Evolutionary conservation across 2,329 filamentous ascomycete species (phyloP).

Genomic region (Paradendryphiella salina): DNA sequence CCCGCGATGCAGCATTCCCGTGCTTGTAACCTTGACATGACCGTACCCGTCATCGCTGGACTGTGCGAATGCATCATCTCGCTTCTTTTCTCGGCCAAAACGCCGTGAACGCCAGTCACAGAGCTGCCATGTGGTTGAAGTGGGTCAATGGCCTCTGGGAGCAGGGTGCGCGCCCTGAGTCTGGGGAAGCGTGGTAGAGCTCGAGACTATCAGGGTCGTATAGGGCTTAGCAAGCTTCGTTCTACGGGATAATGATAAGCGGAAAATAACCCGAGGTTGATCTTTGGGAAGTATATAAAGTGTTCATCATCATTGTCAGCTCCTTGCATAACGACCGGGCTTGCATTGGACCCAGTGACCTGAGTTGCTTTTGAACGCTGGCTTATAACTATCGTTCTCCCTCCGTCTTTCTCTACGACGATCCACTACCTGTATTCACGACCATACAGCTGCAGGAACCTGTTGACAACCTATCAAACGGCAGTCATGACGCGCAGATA

Average conservation of each 20-base stretch:
- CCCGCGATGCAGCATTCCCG: constrained; percentile 9
- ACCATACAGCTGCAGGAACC: neutral
- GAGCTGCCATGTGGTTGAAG: constrained; percentile 1
- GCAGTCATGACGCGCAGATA: constrained; percentile 52
- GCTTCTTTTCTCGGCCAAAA: constrained; percentile 10
- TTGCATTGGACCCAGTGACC: constrained; percentile 9
- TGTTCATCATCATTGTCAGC: constrained; percentile 3
- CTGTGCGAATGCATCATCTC: neutral
- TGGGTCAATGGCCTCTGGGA: constrained; percentile 12
- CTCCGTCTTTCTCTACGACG: neutral
- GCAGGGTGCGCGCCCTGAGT: constrained; percentile 6
- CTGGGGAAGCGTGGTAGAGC: constrained; percentile 8
- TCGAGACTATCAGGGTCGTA: constrained; percentile 5
- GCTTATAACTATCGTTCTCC: neutral
- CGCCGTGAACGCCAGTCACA: constrained; percentile 8
- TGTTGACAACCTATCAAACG: neutral
- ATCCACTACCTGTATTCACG: no score
- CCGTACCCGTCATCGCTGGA: constrained; percentile 2
- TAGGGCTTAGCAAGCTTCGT: constrained; percentile 3
- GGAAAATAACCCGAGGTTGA: constrained; percentile 11
- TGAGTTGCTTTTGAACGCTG: neutral
- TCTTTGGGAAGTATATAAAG: constrained; percentile 16
- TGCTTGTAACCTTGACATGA: constrained; percentile 11
- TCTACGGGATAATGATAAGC: constrained; percentile 14
- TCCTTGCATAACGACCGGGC: neutral